These are phyloP conservation scores for Fomitiporia mediterranea DNA, from an alignment of 1,284 basidiomycete species.

Conservation along the genomic window DNA sequence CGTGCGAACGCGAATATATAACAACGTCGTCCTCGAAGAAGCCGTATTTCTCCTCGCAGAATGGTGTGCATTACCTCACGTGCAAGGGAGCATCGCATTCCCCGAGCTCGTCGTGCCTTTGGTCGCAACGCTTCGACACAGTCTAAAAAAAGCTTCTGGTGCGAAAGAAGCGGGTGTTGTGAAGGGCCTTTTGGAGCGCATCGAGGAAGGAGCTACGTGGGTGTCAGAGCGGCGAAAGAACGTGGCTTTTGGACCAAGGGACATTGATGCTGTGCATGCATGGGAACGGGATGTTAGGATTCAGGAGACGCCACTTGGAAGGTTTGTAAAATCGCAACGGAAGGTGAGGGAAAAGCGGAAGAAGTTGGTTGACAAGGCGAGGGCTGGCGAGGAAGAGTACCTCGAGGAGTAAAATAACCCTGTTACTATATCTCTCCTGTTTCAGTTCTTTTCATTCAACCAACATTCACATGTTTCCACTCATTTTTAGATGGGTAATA, in stretches of 20 bases:
- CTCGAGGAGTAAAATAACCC: constrained; percentile 38
- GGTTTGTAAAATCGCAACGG: constrained; percentile 74
- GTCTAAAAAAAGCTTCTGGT: constrained; percentile 54
- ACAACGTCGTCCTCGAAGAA: constrained; percentile 84
- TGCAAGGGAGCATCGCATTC: constrained; percentile 84
- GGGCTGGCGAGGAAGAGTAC: constrained; percentile 63
- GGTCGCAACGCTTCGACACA: constrained; percentile 62
- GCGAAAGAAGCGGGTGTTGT: constrained; percentile 57
- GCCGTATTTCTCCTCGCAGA: constrained; percentile 75
- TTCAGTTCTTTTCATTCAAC: no score
- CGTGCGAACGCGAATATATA: constrained; percentile 83
- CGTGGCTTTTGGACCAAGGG: constrained; percentile 71
- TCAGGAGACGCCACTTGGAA: constrained; percentile 73
- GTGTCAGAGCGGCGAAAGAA: constrained; percentile 63
- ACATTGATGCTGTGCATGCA: constrained; percentile 59
- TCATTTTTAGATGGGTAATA: no score
- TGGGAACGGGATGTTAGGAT: constrained; percentile 66
- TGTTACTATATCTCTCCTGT: background rate
- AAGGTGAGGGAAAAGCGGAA: constrained; percentile 78
- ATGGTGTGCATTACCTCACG: constrained; percentile 60
- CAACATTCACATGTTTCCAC: no score
- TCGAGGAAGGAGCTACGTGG: constrained; percentile 82
- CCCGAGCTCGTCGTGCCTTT: constrained; percentile 91
- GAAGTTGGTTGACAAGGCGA: constrained; percentile 74
- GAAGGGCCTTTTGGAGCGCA: constrained; percentile 76